These are phyloP conservation scores for Suhomyces sp. DNA, from an alignment of 805 yeast species.

Conservation along the genomic window DNA sequence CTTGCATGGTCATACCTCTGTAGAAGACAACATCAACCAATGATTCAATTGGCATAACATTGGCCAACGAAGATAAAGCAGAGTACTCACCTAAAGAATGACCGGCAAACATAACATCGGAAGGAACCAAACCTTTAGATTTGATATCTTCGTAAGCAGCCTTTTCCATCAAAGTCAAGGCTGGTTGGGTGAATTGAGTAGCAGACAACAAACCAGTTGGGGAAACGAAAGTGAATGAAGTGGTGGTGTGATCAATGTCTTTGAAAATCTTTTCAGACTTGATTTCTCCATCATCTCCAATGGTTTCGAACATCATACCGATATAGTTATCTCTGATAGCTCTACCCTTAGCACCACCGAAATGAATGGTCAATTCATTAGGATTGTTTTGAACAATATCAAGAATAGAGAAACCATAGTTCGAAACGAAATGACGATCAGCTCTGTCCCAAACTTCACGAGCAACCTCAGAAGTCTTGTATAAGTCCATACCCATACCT, in stretches of 20 bases:
- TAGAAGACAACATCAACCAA: constrained; percentile 97
- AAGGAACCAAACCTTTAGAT: constrained; percentile 91
- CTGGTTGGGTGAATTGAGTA: constrained; percentile 99
- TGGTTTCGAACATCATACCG: constrained; percentile 96
- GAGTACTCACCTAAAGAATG: constrained; percentile 99
- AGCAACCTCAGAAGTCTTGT: constrained; percentile 87
- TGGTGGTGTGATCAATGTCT: constrained; percentile 76
- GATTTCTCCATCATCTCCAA: constrained; percentile 77
- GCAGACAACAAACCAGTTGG: constrained; percentile 96
- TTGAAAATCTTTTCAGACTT: constrained; percentile 94
- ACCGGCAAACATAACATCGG: constrained; percentile 94
- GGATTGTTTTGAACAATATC: constrained; percentile 96
- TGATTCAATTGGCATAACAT: constrained; percentile 98
- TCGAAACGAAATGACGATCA: constrained; percentile 84
- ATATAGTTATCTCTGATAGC: constrained; percentile 91
- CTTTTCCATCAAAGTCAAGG: constrained; percentile 98
- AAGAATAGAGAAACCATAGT: constrained; percentile 95
- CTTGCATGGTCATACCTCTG: constrained; percentile 99
- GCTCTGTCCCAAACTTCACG: constrained; percentile 97
- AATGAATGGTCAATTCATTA: constrained; percentile 89
- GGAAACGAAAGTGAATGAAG: constrained; percentile 84
- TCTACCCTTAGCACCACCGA: constrained; percentile 98
- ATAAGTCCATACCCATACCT: constrained; percentile 99
- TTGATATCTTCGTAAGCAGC: constrained; percentile 98
- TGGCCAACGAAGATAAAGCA: constrained; percentile 94